Base-by-base conservation (phyloP, 2,329 filamentous ascomycete genomes). In the Cercospora beticola region DNA sequence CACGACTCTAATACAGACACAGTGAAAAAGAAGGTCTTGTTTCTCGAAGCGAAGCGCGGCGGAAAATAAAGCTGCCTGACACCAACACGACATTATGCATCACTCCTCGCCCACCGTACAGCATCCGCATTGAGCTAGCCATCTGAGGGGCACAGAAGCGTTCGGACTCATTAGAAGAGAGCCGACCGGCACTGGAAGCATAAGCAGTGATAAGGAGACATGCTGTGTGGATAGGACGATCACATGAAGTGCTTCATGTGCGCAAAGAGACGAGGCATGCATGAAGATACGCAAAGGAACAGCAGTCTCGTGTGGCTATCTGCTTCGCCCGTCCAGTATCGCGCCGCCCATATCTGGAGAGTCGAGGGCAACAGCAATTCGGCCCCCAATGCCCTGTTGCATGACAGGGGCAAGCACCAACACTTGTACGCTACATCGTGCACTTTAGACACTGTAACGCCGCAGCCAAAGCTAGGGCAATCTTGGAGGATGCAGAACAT, bases 21-120 rank as follows among this genome's bases (percentile, higher is more conserved):
- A 96, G 95, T 99, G 65, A 92, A 93, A 81, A 93, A 94, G 85
- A 92, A 97, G 83, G 95, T 99, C 33, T 86, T 99, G 31, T 99
- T 99, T 82, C 87, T 98, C 67, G 95, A 99, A 80, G 89, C 92
- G 78, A 97, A 97, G 80, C 91, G 93, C 79, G 90, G 90, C 79
- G 86, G 86, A 82, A 72, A 70, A 62, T 72, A 66, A 62, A 43
- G 14, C 18, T 30, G 30, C 18, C 16, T 31, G 10, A 23, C 12
- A 31, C 28, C 16, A 10, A 10, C 18, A 64, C 16, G 30, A 56
- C 21, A 64, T 64, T 30, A 52, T 21, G 10, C 23, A 16, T 12
- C 9, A 40, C 36, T 23, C 46, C 46, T 2, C 23, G 40, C 40
- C 49, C 49, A 28, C 49, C 7, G 23, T 26, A 28, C 23, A 26